Percentiles rank a stretch among this genome's conserved stretches.
Conservation (phyloP, 768 basidiomycete species). For the Auricularia sp. region DNA sequence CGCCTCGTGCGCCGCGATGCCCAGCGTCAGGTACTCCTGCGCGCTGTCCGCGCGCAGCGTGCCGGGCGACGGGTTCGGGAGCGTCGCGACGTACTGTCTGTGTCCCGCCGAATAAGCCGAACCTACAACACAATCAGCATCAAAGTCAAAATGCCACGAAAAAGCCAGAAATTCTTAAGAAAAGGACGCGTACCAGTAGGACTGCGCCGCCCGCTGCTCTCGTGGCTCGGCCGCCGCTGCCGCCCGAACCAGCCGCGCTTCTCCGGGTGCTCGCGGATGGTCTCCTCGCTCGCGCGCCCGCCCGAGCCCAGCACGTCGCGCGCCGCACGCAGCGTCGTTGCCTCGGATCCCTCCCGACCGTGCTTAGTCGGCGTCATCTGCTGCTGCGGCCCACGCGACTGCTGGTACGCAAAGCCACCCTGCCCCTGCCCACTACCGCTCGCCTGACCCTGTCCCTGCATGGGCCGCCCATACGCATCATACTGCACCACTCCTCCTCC, state of each 20-base stretch:
- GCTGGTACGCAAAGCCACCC: background rate
- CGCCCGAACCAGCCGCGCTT: background rate
- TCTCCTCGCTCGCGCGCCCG: background rate
- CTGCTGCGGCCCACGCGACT: background rate
- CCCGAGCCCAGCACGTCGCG: background rate
- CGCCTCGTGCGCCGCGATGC: slow-evolving; percentile 69
- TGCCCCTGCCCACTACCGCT: background rate
- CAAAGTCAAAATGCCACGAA: too few relatives aligned
- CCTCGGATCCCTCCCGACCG: background rate
- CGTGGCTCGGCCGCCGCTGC: background rate
- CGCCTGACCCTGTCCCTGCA: too few relatives aligned
- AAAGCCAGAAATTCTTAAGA: too few relatives aligned
- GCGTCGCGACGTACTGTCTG: background rate
- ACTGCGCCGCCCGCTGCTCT: background rate
- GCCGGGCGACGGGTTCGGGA: slow-evolving; percentile 8
- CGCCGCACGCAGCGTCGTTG: background rate
- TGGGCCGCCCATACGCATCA: background rate
- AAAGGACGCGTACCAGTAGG: background rate
- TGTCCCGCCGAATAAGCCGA: background rate
- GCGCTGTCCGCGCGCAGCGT: slow-evolving; percentile 27
- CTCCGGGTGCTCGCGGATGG: background rate
- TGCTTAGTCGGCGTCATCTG: background rate
- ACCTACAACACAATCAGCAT: too few relatives aligned
- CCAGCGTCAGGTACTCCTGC: slow-evolving; percentile 62
- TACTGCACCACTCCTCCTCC: background rate